These are phyloP conservation scores for Nigrospora osmanthi DNA, from an alignment of 2,329 filamentous ascomycete species.

Conservation along the genomic window DNA sequence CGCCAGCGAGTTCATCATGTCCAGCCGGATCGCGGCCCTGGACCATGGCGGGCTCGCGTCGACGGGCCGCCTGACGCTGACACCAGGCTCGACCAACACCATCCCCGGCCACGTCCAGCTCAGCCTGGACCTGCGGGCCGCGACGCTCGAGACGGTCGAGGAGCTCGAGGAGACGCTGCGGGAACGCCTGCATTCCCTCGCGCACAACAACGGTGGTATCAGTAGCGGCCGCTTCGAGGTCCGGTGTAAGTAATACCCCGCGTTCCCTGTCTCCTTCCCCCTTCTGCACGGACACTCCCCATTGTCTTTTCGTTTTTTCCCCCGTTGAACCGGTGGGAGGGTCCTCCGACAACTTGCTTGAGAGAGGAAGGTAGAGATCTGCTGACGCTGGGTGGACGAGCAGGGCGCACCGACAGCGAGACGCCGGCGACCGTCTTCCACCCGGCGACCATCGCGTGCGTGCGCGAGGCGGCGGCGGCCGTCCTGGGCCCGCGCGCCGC, in stretches of 20 bases:
- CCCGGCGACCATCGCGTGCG: conserved; percentile 57
- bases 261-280: no score
- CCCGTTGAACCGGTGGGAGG: no score
- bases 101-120: conserved; percentile 62
- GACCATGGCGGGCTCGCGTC: conserved; percentile 54
- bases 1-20: conserved; percentile 59
- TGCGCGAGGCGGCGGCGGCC: conserved; percentile 49
- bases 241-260: no score
- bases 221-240: conserved; percentile 21
- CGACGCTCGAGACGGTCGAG: conserved; percentile 44
- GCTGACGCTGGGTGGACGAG: no score
- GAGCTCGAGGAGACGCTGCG: conserved; percentile 49
- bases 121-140: conserved; percentile 58
- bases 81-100: conserved; percentile 66
- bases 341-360: no score
- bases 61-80: conserved; percentile 60
- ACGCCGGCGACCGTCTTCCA: conserved; percentile 59
- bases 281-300: no score
- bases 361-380: no score
- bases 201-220: conserved; percentile 47
- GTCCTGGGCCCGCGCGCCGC: conserved; percentile 40
- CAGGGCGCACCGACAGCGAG: conserved; percentile 54
- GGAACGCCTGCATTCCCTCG: conserved; percentile 51
- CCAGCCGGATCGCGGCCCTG: conserved; percentile 55
- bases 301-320: no score